Evolutionary conservation across 768 basidiomycete genomes (phyloP).

Genomic region (Suillus luteus): DNA sequence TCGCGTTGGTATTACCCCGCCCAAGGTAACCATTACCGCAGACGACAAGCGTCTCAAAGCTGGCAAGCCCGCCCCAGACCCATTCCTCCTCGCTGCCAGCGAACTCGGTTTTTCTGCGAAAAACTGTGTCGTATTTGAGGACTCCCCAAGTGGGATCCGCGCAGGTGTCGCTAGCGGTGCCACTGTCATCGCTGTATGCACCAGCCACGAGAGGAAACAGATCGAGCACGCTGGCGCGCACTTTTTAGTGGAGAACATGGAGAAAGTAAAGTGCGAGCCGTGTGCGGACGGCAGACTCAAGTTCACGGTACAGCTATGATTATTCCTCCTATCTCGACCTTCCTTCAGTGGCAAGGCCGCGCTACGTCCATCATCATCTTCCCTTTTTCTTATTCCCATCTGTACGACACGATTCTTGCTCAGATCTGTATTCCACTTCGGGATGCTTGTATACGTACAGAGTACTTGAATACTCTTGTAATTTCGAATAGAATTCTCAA

Average conservation of each 20-base stretch:
- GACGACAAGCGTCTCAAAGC: constrained; percentile 74
- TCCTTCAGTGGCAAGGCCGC: background rate
- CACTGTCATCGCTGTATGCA: constrained; percentile 74
- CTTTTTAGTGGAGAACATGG: constrained; percentile 57
- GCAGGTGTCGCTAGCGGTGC: constrained; percentile 75
- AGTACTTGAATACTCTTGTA: background rate
- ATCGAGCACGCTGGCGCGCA: constrained; percentile 60
- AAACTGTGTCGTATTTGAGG: constrained; percentile 78
- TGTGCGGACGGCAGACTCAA: constrained; percentile 43
- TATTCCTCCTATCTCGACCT: background rate
- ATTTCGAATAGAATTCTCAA: background rate
- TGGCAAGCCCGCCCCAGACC: constrained; percentile 64
- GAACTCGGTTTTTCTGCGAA: constrained; percentile 57
- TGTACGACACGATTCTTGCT: background rate
- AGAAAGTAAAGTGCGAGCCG: constrained; percentile 44
- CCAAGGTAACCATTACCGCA: constrained; percentile 71
- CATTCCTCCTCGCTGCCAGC: constrained; percentile 62
- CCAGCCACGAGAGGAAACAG: constrained; percentile 60
- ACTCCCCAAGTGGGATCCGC: constrained; percentile 65
- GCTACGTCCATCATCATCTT: no score
- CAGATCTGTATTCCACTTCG: background rate
- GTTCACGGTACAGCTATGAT: constrained; percentile 41
- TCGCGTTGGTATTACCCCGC: constrained; percentile 68
- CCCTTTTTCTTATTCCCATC: background rate
- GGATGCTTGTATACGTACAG: background rate